Base-by-base conservation (phyloP, 78 protist species). In the Dictyostelium brefeldianum region DNA sequence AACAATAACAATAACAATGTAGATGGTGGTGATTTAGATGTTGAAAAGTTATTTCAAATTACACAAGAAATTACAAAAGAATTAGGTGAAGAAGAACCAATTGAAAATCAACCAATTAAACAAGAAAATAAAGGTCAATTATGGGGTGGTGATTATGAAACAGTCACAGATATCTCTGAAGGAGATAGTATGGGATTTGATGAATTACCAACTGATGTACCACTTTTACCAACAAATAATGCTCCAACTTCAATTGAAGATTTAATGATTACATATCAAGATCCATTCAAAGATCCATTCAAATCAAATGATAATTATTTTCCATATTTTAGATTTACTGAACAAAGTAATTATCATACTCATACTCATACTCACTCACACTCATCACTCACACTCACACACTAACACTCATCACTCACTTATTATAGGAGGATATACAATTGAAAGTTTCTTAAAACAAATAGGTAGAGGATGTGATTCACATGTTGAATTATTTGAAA, bases 381-480 rank as follows among this genome's bases (percentile, higher is more conserved):
- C 43, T 36, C 43, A 36, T 36, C 43, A 36, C 2, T 36, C 43
- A 36, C 43, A 36, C 43, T 36, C 43, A 36, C 43, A 36, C 43
- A 36, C 43, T 36, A 36, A 48, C 5, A 6, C 2, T 20, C 18
- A 54, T 12, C 62, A 54, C 11, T 54, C 62, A 54, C 3, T 59
- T 22, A 22, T 22, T 11, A 22, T 22, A 84, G 92, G 79, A 75
- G 92, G 92, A 70, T 85, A 77, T 51, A 85, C 82, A 7, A 83
- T 85, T 15, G 92, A 85, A 62, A 43, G 53, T 18, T 85, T 85
- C 75, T 77, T 85, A 59, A 54, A 85, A 56, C 59, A 85, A 31
- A 85, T 85, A 20, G 92, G 92, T 41, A 54, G 92, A 62, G 83
- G 67, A 27, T 85, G 92, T 77, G 83, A 85, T 62, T 48, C 50